These are phyloP conservation scores for Hibiscus mutabilis DNA, from an alignment of 345 rosid species.

Conservation along the genomic window DNA sequence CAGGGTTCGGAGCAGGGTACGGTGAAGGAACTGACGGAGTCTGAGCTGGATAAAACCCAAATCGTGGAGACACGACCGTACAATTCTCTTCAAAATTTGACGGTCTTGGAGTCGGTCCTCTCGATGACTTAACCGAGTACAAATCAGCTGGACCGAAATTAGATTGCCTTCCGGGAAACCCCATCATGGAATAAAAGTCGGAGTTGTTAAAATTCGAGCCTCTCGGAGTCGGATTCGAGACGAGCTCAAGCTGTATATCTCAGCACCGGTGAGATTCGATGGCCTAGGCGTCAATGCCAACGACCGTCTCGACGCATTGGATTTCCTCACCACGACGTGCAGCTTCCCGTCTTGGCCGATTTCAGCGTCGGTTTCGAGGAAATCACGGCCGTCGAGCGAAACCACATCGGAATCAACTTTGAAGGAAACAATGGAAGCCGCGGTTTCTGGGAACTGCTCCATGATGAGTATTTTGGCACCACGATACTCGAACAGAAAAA, in stretches of 20 bases:
- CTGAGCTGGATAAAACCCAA: constrained; percentile 67
- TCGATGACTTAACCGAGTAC: constrained; percentile 70
- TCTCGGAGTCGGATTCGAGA: constrained; percentile 79
- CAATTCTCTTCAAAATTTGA: constrained; percentile 80
- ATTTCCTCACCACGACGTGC: constrained; percentile 77
- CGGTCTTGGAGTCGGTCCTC: constrained; percentile 78
- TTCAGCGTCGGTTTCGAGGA: constrained; percentile 77
- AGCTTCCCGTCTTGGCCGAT: constrained; percentile 81
- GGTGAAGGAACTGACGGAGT: constrained; percentile 53
- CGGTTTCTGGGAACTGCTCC: constrained; percentile 96
- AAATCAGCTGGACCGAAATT: constrained; percentile 77
- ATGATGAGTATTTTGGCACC: constrained; percentile 81
- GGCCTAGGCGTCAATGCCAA: constrained; percentile 73
- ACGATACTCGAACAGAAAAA: constrained; percentile 81
- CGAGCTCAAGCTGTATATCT: constrained; percentile 82
- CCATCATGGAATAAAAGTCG: constrained; percentile 86
- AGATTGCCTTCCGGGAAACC: constrained; percentile 58
- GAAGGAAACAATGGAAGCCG: constrained; percentile 77
- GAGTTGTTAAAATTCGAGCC: constrained; percentile 87
- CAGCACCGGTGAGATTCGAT: constrained; percentile 84
- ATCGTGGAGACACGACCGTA: constrained; percentile 48
- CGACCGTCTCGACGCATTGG: constrained; percentile 71
- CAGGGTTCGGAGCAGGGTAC: constrained; percentile 84
- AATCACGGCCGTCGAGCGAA: constrained; percentile 72
- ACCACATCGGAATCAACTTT: constrained; percentile 85